Evolutionary conservation across 441 rosid species (phyloP).

Genomic region (Monsonia emarginata): DNA sequence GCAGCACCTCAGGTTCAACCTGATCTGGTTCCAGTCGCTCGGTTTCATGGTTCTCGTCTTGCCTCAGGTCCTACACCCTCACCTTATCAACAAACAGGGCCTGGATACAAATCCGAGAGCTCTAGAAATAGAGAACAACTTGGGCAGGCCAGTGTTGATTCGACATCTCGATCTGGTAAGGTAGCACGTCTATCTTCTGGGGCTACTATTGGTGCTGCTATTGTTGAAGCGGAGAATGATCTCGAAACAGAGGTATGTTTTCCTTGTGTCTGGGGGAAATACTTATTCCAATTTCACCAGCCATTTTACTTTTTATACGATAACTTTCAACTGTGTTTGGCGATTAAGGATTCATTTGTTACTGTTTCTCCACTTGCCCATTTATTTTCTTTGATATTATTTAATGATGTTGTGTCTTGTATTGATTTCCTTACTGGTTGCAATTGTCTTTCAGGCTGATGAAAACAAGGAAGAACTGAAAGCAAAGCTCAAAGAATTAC

Average conservation of each 20-base stretch:
- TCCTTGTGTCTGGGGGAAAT: constrained; percentile 41
- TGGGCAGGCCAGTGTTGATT: constrained; percentile 4
- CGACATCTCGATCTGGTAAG: constrained; percentile 27
- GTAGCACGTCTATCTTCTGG: constrained; percentile 43
- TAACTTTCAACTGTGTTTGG: constrained; percentile 40
- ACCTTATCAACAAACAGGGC: constrained; percentile 46
- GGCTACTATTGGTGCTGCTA: constrained; percentile 60
- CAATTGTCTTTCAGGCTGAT: constrained; percentile 31
- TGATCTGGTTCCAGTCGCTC: constrained; percentile 71
- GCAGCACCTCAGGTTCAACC: constrained; percentile 41
- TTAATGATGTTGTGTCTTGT: neutral
- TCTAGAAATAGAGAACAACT: neutral
- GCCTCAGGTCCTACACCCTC: constrained; percentile 77
- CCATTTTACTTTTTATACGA: constrained; percentile 34
- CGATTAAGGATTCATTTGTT: constrained; percentile 29
- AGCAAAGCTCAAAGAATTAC: constrained; percentile 60
- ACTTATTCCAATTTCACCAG: constrained; percentile 41
- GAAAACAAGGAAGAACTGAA: constrained; percentile 74
- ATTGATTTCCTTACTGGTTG: neutral
- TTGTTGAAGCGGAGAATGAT: constrained; percentile 64
- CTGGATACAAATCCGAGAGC: neutral
- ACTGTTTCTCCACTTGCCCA: neutral
- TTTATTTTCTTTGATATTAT: neutral
- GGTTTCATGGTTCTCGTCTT: constrained; percentile 77
- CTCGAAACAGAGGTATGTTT: constrained; percentile 75